Evolutionary conservation across 2,329 filamentous ascomycete species (phyloP).

Genomic region (Ilyonectria robusta): DNA sequence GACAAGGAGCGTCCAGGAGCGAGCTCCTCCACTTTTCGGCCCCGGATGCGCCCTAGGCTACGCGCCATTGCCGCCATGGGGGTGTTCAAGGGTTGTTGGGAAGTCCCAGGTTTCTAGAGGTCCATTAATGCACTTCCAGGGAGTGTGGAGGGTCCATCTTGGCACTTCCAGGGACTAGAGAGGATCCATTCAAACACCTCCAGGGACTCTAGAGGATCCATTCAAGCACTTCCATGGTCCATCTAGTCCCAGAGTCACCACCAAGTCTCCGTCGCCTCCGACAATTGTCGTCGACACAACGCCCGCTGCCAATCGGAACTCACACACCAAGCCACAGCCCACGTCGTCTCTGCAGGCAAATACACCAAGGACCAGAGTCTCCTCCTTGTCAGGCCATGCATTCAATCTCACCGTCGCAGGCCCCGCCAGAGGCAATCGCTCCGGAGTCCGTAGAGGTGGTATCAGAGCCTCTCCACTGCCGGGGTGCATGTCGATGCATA

Average conservation of each 20-base stretch:
- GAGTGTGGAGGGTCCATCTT: not conserved
- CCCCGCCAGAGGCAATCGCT: not conserved
- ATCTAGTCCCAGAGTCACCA: not conserved
- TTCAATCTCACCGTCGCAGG: not conserved
- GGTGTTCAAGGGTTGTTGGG: not conserved
- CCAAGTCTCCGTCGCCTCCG: not conserved
- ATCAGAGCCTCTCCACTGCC: not conserved
- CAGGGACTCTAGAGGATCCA: not conserved
- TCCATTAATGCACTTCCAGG: not conserved
- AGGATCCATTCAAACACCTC: not conserved
- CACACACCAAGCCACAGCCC: not conserved
- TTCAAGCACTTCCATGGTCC: not conserved
- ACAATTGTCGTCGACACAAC: not conserved
- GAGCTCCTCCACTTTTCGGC: slow-evolving; percentile 15
- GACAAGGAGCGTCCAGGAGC: slow-evolving; percentile 6
- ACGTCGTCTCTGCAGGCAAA: not conserved
- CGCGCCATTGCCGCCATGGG: not conserved
- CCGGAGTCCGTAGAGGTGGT: not conserved
- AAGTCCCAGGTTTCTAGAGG: not conserved
- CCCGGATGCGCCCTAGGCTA: not conserved
- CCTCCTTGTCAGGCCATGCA: not conserved
- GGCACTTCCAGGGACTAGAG: not conserved
- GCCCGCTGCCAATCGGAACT: not conserved
- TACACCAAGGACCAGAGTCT: not conserved
- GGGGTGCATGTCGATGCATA: not conserved